Evolutionary conservation across 2,329 filamentous ascomycete genomes (phyloP).

Genomic region (Cytospora chrysosperma): DNA sequence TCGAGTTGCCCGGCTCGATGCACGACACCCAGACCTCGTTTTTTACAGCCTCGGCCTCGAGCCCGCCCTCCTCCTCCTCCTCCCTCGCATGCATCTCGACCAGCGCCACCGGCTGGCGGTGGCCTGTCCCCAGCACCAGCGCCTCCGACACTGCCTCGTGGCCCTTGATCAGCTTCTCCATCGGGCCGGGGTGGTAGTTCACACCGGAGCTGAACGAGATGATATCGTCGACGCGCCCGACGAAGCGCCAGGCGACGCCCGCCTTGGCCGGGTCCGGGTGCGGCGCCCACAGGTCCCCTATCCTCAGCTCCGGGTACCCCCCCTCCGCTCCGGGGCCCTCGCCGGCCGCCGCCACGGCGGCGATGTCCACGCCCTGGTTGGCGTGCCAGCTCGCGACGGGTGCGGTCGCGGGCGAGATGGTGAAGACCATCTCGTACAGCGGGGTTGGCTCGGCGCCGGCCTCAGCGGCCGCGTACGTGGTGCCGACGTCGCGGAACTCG

Average conservation of each 20-base stretch:
- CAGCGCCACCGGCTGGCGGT: background rate
- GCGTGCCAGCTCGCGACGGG: conserved; percentile 20
- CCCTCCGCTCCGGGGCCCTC: background rate
- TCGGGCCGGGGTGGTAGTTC: conserved; percentile 5
- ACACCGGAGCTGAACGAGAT: conserved; percentile 8
- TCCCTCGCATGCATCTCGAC: conserved; percentile 1
- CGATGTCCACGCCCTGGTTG: background rate
- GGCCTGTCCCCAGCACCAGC: background rate
- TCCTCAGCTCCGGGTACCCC: background rate
- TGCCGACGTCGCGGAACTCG: conserved; percentile 21
- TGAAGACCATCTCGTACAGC: conserved; percentile 26
- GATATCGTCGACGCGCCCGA: conserved; percentile 26
- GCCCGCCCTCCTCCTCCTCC: background rate
- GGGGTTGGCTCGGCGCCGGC: conserved; percentile 10
- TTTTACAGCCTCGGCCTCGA: background rate
- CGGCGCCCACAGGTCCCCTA: conserved; percentile 28
- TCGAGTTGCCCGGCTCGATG: background rate
- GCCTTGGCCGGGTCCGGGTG: conserved; percentile 27
- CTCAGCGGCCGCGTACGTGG: conserved; percentile 16
- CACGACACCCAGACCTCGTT: background rate
- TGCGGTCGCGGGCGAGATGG: conserved; percentile 12
- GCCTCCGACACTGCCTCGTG: background rate
- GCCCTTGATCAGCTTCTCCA: conserved; percentile 4
- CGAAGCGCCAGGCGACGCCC: conserved; percentile 24
- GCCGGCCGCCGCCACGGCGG: background rate